Evolutionary conservation across 1,284 basidiomycete genomes (phyloP).

Genomic region (Sanghuangporus baumii): DNA sequence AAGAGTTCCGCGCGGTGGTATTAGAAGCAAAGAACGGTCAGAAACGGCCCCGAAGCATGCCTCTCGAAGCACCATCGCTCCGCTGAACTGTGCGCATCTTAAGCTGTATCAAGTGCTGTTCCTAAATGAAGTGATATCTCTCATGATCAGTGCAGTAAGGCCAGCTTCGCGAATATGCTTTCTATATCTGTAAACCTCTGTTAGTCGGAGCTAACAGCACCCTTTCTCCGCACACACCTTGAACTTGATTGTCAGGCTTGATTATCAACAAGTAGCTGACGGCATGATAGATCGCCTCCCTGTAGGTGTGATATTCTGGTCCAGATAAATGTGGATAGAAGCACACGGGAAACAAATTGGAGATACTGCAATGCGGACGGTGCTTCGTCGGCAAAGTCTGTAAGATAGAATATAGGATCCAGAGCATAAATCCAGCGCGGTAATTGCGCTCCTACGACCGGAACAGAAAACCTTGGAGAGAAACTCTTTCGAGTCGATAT

Average conservation of each 20-base stretch:
- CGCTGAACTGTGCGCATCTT: not conserved
- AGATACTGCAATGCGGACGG: not conserved
- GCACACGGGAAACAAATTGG: not conserved
- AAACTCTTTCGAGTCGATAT: no score
- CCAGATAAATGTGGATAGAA: not conserved
- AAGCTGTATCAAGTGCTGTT: not conserved
- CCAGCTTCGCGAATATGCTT: not conserved
- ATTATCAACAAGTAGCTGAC: not conserved
- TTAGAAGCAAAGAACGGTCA: constrained; percentile 2
- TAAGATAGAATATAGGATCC: not conserved
- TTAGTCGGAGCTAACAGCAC: constrained; percentile 9
- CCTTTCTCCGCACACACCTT: constrained; percentile 2
- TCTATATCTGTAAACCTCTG: not conserved
- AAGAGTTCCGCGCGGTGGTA: not conserved
- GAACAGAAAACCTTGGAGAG: not conserved
- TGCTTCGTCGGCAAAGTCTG: not conserved
- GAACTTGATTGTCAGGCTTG: not conserved
- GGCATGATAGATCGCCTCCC: not conserved
- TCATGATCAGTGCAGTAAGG: not conserved
- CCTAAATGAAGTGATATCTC: constrained; percentile 9
- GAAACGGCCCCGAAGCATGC: constrained; percentile 2
- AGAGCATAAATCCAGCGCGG: not conserved
- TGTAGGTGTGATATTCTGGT: not conserved
- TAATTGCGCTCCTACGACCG: not conserved
- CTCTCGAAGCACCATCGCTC: not conserved